Evolutionary conservation across 2,329 filamentous ascomycete genomes (phyloP), one percentile per base, ranked within the genome.

Genomic region (Lecanicillium sp.): DNA sequence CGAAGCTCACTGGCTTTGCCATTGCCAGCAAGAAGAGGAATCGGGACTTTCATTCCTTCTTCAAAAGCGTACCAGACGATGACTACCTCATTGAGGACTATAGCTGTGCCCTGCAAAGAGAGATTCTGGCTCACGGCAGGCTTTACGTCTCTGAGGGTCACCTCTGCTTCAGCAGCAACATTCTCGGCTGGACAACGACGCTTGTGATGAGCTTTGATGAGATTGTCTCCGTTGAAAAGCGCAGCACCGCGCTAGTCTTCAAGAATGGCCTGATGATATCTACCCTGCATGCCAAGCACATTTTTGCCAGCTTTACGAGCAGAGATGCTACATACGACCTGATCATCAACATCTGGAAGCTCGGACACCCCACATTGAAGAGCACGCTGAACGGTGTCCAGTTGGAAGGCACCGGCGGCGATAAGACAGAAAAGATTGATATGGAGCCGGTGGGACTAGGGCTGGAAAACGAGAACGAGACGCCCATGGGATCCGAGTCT

Each of bases 41-140:
- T 62, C 79, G 87, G 35, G 92, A 97, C 55, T 98, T 97, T 53
- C 92, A 98, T 59, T 77, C 76, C 43, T 66, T 95, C 3, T 98
- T 98, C 69, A 85, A 92, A 61, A 97, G 89, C 57, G 92, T 98
- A 1, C 92, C 94, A 1, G 90, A 97, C 49, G 92, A 98, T 53
- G 92, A 98, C 60, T 96, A 95, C 56, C 72, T 98, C 18, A 97
- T 98, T 48, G 92, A 98, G 57, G 92, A 98, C 59, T 98, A 97
- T 60, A 96, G 92, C 59, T 96, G 92, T 58, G 92, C 92, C 4
- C 62, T 98, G 43, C 92, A 98, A 60, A 80, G 89, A 48, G 94
- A 98, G 56, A 98, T 98, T 44, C 75, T 98, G 27, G 79, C 94
- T 6, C 92, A 96, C 49, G 92, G 92, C 5, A 78, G 92, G 29